These are phyloP conservation scores for Somion occarium DNA, from an alignment of 1,284 basidiomycete species.

Conservation along the genomic window DNA sequence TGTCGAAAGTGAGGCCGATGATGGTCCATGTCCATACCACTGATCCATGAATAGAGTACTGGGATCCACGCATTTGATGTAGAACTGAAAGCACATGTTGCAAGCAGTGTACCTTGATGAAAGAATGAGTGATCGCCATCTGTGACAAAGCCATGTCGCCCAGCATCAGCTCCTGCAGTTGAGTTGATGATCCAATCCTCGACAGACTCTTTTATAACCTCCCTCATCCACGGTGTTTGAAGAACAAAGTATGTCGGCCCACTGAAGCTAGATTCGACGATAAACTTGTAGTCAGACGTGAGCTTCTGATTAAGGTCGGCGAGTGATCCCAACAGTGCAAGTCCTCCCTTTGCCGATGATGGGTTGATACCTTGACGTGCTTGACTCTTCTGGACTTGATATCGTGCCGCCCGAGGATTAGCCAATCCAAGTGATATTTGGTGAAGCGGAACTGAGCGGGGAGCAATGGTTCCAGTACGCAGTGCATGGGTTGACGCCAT, in stretches of 20 bases:
- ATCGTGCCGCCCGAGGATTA: constrained; percentile 3
- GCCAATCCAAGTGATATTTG: not conserved
- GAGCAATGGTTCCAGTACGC: constrained; percentile 1
- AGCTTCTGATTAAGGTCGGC: not conserved
- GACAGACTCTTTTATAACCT: not conserved
- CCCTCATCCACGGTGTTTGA: constrained; percentile 1
- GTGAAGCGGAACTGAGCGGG: not conserved
- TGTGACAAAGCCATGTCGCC: constrained; percentile 8
- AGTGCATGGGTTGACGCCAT: constrained; percentile 2
- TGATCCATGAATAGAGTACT: constrained; percentile 7
- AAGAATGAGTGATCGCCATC: constrained; percentile 11
- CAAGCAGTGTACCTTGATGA: constrained; percentile 3
- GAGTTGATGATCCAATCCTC: not conserved
- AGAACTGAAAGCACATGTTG: constrained; percentile 3
- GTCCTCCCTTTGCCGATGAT: not conserved
- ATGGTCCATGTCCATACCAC: constrained; percentile 4
- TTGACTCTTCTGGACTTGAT: constrained; percentile 3
- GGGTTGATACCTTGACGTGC: not conserved
- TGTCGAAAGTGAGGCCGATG: constrained; percentile 4
- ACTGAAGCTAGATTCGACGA: not conserved
- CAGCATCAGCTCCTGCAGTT: not conserved
- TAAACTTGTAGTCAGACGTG: not conserved
- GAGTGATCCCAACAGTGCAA: not conserved
- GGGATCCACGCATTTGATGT: constrained; percentile 5
- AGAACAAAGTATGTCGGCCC: not conserved